Conservation (phyloP, 805 yeast species). For the Cyberlindnera mycetangii region DNA sequence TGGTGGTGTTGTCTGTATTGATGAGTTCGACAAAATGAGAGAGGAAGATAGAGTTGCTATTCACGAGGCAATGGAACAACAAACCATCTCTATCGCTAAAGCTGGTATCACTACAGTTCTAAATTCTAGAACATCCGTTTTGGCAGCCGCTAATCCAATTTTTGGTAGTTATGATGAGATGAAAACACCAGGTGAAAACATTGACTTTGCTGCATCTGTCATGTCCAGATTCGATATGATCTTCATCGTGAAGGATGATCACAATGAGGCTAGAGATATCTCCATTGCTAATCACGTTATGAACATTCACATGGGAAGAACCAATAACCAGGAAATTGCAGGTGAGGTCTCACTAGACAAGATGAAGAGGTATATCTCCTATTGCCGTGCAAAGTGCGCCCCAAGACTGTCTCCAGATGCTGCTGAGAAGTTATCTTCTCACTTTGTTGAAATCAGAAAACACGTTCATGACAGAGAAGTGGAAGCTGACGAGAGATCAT, state of each 20-base stretch:
- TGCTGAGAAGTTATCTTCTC: conserved; percentile 83
- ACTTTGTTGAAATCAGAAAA: conserved; percentile 87
- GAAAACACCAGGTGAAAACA: conserved; percentile 96
- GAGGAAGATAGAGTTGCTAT: conserved; percentile 98
- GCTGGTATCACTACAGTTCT: conserved; percentile 98
- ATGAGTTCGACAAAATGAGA: conserved; percentile 98
- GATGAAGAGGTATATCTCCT: conserved; percentile 90
- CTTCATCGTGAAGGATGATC: conserved; percentile 94
- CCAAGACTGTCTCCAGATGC: conserved; percentile 90
- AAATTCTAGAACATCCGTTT: conserved; percentile 92
- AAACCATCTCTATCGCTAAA: conserved; percentile 96
- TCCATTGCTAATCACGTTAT: conserved; percentile 93
- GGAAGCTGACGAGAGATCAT: conserved; percentile 81
- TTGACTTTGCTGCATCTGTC: conserved; percentile 96
- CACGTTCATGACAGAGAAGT: conserved; percentile 78
- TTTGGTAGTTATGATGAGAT: conserved; percentile 95
- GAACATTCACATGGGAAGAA: conserved; percentile 88
- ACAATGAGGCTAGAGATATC: conserved; percentile 78
- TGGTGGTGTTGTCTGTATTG: conserved; percentile 98
- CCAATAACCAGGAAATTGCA: conserved; percentile 47
- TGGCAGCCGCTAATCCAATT: conserved; percentile 97
- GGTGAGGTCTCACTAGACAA: conserved; percentile 86
- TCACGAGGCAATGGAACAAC: conserved; percentile 99
- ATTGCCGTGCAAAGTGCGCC: conserved; percentile 87
- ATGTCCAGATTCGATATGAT: conserved; percentile 98